Percentiles rank a stretch among this genome's conserved stretches.
Evolutionary conservation across 129 eudicot species (phyloP).

Genomic region (Chrysanthemum seticuspe): DNA sequence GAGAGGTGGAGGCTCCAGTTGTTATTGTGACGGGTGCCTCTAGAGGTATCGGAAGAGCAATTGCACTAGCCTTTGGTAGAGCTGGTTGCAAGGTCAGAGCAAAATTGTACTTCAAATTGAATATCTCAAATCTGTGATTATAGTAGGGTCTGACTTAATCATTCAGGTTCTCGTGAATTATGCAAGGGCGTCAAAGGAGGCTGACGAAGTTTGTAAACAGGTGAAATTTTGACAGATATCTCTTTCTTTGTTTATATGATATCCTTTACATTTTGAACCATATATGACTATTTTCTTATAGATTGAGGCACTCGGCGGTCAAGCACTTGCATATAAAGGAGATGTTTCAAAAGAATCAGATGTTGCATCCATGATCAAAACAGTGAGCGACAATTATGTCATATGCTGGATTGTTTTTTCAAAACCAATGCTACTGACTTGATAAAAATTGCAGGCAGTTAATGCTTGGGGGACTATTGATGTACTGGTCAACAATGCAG

Average conservation of each 20-base stretch:
- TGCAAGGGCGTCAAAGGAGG: slow-evolving; percentile 57
- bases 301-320: slow-evolving; percentile 63
- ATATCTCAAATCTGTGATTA: neutral
- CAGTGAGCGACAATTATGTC: slow-evolving; percentile 38
- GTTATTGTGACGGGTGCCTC: slow-evolving; percentile 94
- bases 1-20: slow-evolving; percentile 70
- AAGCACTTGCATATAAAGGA: slow-evolving; percentile 58
- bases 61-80: slow-evolving; percentile 71
- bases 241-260: neutral
- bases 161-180: slow-evolving; percentile 64
- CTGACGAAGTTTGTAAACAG: slow-evolving; percentile 61
- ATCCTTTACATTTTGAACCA: neutral
- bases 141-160: neutral
- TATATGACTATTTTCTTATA: slow-evolving; percentile 18
- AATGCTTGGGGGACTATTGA: slow-evolving; percentile 79
- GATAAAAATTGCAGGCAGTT: slow-evolving; percentile 50
- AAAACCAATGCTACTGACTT: neutral
- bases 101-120: neutral
- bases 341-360: slow-evolving; percentile 70
- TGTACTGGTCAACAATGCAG: slow-evolving; percentile 69
- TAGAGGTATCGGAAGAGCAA: slow-evolving; percentile 85
- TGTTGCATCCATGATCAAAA: slow-evolving; percentile 65
- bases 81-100: slow-evolving; percentile 78
- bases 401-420: neutral
- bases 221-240: slow-evolving; percentile 19